These are phyloP conservation scores for Hypocrella siamensis DNA, from an alignment of 2,329 filamentous ascomycete species.

Conservation along the genomic window DNA sequence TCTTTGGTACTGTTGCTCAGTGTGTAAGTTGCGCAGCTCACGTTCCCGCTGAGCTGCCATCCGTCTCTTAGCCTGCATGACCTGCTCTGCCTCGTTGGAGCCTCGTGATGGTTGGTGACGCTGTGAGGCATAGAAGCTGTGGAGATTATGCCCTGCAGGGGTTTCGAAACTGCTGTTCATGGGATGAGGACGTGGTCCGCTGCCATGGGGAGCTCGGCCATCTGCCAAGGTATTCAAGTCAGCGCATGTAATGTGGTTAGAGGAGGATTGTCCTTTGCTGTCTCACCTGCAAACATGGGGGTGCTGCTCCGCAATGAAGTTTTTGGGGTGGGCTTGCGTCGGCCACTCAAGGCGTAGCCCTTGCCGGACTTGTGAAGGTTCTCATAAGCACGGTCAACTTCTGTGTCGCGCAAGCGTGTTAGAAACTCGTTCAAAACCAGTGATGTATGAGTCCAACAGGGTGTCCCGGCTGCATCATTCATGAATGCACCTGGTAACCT, in stretches of 20 bases:
- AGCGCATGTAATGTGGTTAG: constrained; percentile 7
- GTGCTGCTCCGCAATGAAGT: constrained; percentile 3
- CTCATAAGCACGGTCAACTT: constrained; percentile 90
- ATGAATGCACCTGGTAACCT: too few relatives aligned
- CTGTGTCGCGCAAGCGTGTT: constrained; percentile 38
- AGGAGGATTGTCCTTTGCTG: not conserved
- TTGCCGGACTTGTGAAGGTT: constrained; percentile 96
- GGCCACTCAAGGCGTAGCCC: constrained; percentile 57
- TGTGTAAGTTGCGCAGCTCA: constrained; percentile 98
- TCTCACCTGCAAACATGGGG: constrained; percentile 4
- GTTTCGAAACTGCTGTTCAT: constrained; percentile 68
- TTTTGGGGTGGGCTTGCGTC: constrained; percentile 45
- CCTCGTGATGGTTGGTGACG: constrained; percentile 76
- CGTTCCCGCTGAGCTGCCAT: constrained; percentile 98
- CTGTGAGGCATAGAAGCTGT: constrained; percentile 89
- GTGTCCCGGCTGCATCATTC: too few relatives aligned
- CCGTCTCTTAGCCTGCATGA: constrained; percentile 97
- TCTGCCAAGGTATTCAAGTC: constrained; percentile 31
- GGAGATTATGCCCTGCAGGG: constrained; percentile 59
- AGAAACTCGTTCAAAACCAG: too few relatives aligned
- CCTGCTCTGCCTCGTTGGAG: constrained; percentile 85
- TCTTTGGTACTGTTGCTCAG: constrained; percentile 99
- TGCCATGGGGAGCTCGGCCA: constrained; percentile 48
- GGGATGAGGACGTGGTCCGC: constrained; percentile 63
- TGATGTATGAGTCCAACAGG: too few relatives aligned